phyloP scores from a whole-genome alignment of 176 grass and related monocot genomes.

The Hsuehochloa calcarea region DNA sequence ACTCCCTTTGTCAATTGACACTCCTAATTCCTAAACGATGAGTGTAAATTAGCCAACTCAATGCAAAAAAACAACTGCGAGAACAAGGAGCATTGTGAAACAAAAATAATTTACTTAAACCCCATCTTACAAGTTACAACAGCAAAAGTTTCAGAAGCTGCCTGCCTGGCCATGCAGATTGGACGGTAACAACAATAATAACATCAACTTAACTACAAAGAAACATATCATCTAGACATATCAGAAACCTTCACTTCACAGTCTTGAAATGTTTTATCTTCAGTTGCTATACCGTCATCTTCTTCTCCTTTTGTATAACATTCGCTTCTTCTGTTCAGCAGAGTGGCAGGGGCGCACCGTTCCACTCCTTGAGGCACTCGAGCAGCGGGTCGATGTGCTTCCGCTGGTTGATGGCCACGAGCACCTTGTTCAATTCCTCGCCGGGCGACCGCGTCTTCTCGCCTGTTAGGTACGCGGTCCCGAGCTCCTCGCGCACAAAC shows the following conservation, averaged over 20 bases:
- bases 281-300: conserved; percentile 19
- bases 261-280: conserved; percentile 8
- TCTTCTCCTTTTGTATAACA: background rate
- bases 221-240: background rate
- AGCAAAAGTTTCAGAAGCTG: conserved; percentile 27
- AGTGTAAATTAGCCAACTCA: too few species aligned
- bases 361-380: conserved; percentile 81
- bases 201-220: conserved; percentile 33
- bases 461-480: conserved; percentile 64
- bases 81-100: background rate
- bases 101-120: conserved; percentile 49
- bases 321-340: conserved; percentile 23
- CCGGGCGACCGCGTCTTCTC: conserved; percentile 76
- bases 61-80: background rate
- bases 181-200: conserved; percentile 26
- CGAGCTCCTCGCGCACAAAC: conserved; percentile 70
- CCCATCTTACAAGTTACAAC: conserved; percentile 36
- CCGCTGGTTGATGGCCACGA: conserved; percentile 70
- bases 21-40: background rate
- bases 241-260: conserved; percentile 23
- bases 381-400: conserved; percentile 81
- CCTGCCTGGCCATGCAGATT: conserved; percentile 18
- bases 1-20: background rate
- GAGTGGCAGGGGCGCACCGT: conserved; percentile 73
- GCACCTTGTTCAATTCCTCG: conserved; percentile 78